These are phyloP conservation scores for Penicillium sp. DNA, from an alignment of 2,329 filamentous ascomycete genomes.

Conservation along the genomic window DNA sequence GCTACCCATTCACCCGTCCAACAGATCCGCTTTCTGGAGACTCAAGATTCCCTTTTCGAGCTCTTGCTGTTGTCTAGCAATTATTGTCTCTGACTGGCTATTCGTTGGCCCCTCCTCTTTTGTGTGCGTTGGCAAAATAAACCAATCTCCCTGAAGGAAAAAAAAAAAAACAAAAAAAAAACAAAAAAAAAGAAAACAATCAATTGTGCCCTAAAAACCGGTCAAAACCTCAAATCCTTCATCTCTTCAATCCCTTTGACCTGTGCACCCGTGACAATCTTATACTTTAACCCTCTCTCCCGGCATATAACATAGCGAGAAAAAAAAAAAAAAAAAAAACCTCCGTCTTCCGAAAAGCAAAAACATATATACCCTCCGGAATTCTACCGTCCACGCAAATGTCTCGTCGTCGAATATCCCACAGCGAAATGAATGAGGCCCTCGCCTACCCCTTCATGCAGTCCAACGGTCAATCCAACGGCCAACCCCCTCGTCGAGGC, in stretches of 20 bases:
- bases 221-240: neutral
- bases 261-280: neutral
- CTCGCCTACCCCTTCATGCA: constrained; percentile 36
- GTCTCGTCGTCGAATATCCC: constrained; percentile 39
- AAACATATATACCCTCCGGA: constrained; percentile 4
- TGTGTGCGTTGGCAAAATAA: constrained; percentile 14
- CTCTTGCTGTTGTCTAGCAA: constrained; percentile 13
- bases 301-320: constrained; percentile 12
- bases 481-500: constrained; percentile 31
- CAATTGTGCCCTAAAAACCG: neutral
- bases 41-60: constrained; percentile 19
- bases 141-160: neutral
- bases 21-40: constrained; percentile 16
- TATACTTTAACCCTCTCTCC: neutral
- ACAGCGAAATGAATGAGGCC: constrained; percentile 39
- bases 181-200: neutral
- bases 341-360: neutral
- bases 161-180: constrained; percentile 14
- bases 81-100: constrained; percentile 16
- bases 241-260: neutral
- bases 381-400: constrained; percentile 14
- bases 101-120: constrained; percentile 15
- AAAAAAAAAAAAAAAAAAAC: too few species aligned
- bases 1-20: constrained; percentile 6
- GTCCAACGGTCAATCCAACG: constrained; percentile 19